These are phyloP conservation scores for Sugiyamaella japonica DNA, from an alignment of 1,139 yeast species.

Conservation along the genomic window DNA sequence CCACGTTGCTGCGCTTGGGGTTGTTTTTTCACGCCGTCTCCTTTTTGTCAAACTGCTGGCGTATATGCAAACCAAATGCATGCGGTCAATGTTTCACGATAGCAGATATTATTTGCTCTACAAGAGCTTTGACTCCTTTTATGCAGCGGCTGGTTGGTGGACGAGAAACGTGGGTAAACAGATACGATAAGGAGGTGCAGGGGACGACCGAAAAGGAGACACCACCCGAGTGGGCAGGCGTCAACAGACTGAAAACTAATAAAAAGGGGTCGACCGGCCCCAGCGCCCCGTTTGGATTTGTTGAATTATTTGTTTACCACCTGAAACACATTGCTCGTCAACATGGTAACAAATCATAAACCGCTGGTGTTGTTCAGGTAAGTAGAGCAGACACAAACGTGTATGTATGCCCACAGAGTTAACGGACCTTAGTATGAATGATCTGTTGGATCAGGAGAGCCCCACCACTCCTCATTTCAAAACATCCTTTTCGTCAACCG, in stretches of 20 bases:
- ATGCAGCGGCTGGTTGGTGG: neutral
- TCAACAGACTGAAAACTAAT: neutral
- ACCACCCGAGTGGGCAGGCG: neutral
- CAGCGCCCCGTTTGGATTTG: neutral
- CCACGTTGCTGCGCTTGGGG: neutral
- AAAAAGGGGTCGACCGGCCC: neutral
- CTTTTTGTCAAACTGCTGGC: neutral
- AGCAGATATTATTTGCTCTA: neutral
- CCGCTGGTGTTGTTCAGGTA: slow-evolving; percentile 11
- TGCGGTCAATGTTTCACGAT: neutral
- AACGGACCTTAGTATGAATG: slow-evolving; percentile 11
- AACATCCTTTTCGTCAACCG: slow-evolving; percentile 8
- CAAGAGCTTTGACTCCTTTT: neutral
- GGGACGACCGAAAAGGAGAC: neutral
- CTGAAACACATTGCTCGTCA: neutral
- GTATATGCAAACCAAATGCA: neutral
- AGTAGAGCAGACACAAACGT: slow-evolving; percentile 1
- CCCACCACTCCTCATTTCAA: slow-evolving; percentile 18
- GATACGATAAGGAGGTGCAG: neutral
- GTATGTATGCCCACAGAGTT: no score
- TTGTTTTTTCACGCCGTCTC: neutral
- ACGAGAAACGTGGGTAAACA: neutral
- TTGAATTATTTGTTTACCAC: neutral
- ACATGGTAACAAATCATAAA: slow-evolving; percentile 5
- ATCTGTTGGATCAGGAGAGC: slow-evolving; percentile 17